Base-by-base conservation (phyloP, 306 rosid species). In the Hylodesmum podocarpum region DNA sequence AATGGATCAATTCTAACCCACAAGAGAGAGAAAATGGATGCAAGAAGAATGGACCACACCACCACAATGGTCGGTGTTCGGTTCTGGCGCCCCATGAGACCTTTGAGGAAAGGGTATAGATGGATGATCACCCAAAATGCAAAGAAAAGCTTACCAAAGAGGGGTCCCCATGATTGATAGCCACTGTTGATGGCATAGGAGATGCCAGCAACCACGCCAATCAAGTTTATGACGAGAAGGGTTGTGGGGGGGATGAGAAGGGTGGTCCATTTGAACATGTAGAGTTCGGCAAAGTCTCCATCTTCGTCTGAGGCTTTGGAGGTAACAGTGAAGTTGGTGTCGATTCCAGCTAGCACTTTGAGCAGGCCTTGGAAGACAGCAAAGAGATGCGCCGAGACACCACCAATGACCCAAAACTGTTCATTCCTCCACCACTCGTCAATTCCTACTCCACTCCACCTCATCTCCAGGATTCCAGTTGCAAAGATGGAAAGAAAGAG, bases 351-450 rank as follows among this genome's bases (percentile, higher is more conserved):
- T 0, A 95, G 97, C 8, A 95, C 98, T 84, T 95, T 95, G 55
- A 95, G 97, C 44, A 95, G 63, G 73, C 98, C 98, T 88, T 95
- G 98, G 85, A 92, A 78, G 6, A 95, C 97, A 0, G 98, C 98
- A 22, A 92, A 95, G 6, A 95, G 90, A 87, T 95, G 98, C 3
- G 97, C 83, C 0, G 98, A 95, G 14, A 95, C 97, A 57, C 99
- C 99, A 43, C 99, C 98, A 0, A 96, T 96, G 24, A 96, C 99
- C 99, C 99, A 96, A 75, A 95, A 95, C 69, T 92, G 98, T 74
- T 95, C 98, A 7, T 95, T 95, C 78, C 98, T 95, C 98, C 98
- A 95, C 98, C 97, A 95, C 78, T 95, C 98, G 0, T 95, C 98
- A 0, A 95, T 90, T 83, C 97, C 96, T 0, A 95, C 98, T 2